Evolutionary conservation across 306 rosid genomes (phyloP), one percentile per base, ranked within the genome.

Genomic region (Corylus americana): DNA sequence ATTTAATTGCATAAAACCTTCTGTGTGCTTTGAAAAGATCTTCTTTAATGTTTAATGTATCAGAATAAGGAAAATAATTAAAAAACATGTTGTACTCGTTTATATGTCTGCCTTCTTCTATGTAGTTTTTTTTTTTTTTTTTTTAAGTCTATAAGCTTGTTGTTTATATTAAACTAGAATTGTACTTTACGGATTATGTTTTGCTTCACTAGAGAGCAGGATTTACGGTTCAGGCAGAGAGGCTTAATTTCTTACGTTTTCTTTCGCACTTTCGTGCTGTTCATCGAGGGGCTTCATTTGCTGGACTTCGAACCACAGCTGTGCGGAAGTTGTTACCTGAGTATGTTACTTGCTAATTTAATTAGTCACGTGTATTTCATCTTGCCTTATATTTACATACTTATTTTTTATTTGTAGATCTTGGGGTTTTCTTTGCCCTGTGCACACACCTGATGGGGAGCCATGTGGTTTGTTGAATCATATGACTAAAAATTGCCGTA

Each of bases 371-470:
- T 64, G 63, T 39, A 69, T 74, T n/a, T 79, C 50, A 74, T 45
- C 29, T 57, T 18, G n/a, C 5, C 17, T 55, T n/a, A 44, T 75
- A 74, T 81, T 61, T 78, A 7, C 51, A 42, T 66, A 70, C 82
- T 10, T 39, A 62, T 39, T 1, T 73, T 51, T 74, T 31, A 44
- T 35, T 47, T 82, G 69, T 74, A 95, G 98, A 82, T 92, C 98
- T 77, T 95, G 98, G 98, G 98, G 98, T 71, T 95, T 95, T 86
- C 91, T 95, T 80, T 95, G 98, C 84, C 98, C 98, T 37, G 98
- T 95, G 71, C 98, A 95, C 83, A 95, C 98, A 48, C 98, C 98
- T 84, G 98, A 95, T 88, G 98, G 98, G 78, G 98, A 88, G 70
- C 98, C 98, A 50, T 95, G 98, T 88, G 98, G 98, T 82, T 90